These are phyloP conservation scores for Rhizopogon roseolus DNA, from an alignment of 768 basidiomycete genomes.

Conservation along the genomic window DNA sequence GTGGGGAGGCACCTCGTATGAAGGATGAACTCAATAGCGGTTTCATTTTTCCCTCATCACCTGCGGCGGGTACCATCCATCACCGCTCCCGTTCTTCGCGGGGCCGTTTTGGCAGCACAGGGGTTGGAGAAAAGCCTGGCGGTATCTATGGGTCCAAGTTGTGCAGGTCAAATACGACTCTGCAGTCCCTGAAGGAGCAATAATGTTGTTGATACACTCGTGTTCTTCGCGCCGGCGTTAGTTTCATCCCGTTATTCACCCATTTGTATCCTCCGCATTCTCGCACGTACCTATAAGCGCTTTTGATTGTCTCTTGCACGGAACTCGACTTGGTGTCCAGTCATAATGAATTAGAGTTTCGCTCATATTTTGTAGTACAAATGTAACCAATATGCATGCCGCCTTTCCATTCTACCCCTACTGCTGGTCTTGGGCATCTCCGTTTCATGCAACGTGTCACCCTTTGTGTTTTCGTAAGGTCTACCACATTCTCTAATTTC, in stretches of 20 bases:
- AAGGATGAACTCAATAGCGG: conserved; percentile 34
- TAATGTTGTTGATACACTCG: background rate
- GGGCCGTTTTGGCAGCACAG: background rate
- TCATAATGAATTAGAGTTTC: background rate
- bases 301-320: background rate
- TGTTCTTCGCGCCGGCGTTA: background rate
- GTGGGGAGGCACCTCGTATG: conserved; percentile 33
- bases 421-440: too few relatives aligned
- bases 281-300: too few relatives aligned
- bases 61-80: background rate
- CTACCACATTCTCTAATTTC: too few relatives aligned
- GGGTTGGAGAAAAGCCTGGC: background rate
- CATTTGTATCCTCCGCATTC: background rate
- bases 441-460: too few relatives aligned
- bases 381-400: background rate
- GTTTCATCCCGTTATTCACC: background rate
- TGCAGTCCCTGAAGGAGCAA: conserved; percentile 2
- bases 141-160: background rate
- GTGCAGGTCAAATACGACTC: conserved; percentile 4
- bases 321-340: background rate
- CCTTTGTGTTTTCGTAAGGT: too few relatives aligned
- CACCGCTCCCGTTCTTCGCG: conserved; percentile 10
- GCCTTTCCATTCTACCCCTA: too few relatives aligned
- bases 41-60: conserved; percentile 34
- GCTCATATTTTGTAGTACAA: background rate